phyloP scores from a whole-genome alignment of 2,329 filamentous ascomycete species.

The Epichloe sylvatica region DNA sequence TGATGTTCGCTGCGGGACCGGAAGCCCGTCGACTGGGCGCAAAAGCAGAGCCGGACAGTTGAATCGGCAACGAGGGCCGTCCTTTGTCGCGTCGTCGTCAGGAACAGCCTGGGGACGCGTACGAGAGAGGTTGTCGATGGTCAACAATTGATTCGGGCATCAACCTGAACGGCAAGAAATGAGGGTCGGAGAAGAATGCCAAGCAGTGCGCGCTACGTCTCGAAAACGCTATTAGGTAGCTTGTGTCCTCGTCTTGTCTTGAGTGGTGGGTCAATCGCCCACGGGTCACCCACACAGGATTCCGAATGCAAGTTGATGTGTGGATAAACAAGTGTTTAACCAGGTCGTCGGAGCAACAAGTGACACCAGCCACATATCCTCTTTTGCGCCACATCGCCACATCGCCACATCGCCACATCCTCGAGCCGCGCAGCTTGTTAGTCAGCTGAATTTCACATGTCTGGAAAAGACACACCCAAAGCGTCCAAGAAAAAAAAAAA shows the following conservation, averaged over 20 bases:
- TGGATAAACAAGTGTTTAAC: conserved; percentile 4
- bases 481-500: background rate
- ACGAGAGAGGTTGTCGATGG: background rate
- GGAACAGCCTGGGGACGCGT: conserved; percentile 15
- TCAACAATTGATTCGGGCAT: background rate
- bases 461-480: background rate
- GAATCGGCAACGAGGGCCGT: conserved; percentile 16
- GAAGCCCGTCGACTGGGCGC: background rate
- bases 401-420: background rate
- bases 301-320: too few relatives aligned
- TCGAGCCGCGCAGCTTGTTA: background rate
- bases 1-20: conserved; percentile 11
- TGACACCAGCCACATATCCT: background rate
- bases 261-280: conserved; percentile 1
- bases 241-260: background rate
- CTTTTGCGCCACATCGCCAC: background rate
- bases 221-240: background rate
- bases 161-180: background rate
- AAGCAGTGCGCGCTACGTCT: conserved; percentile 1
- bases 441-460: conserved; percentile 5
- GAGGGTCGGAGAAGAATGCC: background rate
- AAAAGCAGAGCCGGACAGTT: background rate
- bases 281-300: background rate
- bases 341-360: conserved; percentile 6
- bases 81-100: conserved; percentile 16